Percentiles rank a stretch among this genome's conserved stretches.
phyloP scores from a whole-genome alignment of 768 basidiomycete genomes.

The Gautieria morchelliformis region DNA sequence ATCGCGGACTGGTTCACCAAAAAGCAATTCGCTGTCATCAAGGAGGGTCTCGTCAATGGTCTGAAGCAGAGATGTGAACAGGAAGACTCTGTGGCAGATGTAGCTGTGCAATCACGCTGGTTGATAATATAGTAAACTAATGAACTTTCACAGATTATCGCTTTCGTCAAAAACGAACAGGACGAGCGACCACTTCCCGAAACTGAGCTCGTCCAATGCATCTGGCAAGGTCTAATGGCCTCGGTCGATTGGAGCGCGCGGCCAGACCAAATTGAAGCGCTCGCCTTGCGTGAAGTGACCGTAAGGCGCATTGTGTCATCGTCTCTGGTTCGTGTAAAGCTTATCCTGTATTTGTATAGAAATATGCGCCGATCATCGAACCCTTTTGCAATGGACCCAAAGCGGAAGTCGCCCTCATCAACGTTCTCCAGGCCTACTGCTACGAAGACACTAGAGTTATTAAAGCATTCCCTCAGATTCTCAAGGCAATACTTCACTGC shows the following conservation, averaged over 20 bases:
- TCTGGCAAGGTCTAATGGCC: constrained; percentile 88
- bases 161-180: constrained; percentile 59
- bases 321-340: background rate
- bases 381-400: constrained; percentile 84
- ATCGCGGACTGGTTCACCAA: constrained; percentile 94
- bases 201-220: constrained; percentile 73
- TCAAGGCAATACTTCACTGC: constrained; percentile 45
- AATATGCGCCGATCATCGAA: constrained; percentile 77
- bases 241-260: constrained; percentile 84
- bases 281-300: constrained; percentile 80
- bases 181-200: constrained; percentile 80
- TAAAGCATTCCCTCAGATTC: constrained; percentile 89
- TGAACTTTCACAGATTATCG: constrained; percentile 48
- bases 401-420: constrained; percentile 89
- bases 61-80: constrained; percentile 62
- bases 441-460: constrained; percentile 95
- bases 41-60: constrained; percentile 62
- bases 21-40: constrained; percentile 75
- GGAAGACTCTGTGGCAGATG: constrained; percentile 60
- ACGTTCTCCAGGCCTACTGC: constrained; percentile 90
- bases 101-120: constrained; percentile 24
- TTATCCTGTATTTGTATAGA: constrained; percentile 33
- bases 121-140: background rate
- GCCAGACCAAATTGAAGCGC: constrained; percentile 84
- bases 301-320: constrained; percentile 35